Evolutionary conservation across 129 eudicot genomes (phyloP).

Genomic region (carrot (Daucus carota)): DH1_v3.0 NC_030381.2:27330001-27330500

Average conservation of each 20-base stretch:
- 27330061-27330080: conserved; percentile 60
- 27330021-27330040: conserved; percentile 32
- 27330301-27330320: neutral
- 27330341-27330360: neutral
- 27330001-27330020: conserved; percentile 37
- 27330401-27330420: neutral
- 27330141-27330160: no score
- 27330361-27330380: neutral
- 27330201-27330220: no score
- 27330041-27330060: conserved; percentile 41
- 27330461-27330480: neutral
- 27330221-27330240: neutral
- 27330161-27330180: no score
- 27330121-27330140: no score
- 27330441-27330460: neutral
- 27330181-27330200: no score
- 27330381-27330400: neutral
- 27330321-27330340: neutral
- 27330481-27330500: no score
- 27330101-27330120: conserved; percentile 58
- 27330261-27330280: neutral
- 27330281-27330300: neutral
- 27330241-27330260: neutral
- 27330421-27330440: neutral
- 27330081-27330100: conserved; percentile 98